Percentiles rank a stretch among this genome's conserved stretches.
Evolutionary conservation across 2,329 filamentous ascomycete species (phyloP).

Genomic region (Thermomyces lanuginosus): DNA sequence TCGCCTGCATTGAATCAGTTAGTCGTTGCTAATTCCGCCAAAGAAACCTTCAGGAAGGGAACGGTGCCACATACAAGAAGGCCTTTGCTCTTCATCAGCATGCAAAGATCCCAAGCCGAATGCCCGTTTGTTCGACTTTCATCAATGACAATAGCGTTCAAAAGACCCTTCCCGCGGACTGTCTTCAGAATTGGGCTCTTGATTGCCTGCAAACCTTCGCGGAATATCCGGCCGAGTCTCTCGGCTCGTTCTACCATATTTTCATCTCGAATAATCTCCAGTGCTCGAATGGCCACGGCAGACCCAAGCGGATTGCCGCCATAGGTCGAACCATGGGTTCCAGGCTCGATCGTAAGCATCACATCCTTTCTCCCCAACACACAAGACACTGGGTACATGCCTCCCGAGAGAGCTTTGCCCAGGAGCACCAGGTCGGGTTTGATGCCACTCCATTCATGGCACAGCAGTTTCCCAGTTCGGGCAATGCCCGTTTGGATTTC

Average conservation of each 20-base stretch:
- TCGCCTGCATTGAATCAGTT: slow-evolving; percentile 45
- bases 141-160: slow-evolving; percentile 94
- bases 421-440: slow-evolving; percentile 90
- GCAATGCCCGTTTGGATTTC: slow-evolving; percentile 98
- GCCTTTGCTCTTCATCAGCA: slow-evolving; percentile 90
- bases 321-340: slow-evolving; percentile 96
- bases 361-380: slow-evolving; percentile 77
- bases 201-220: slow-evolving; percentile 58
- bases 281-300: slow-evolving; percentile 82
- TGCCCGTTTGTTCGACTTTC: slow-evolving; percentile 71
- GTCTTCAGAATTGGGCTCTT: slow-evolving; percentile 54
- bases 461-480: slow-evolving; percentile 83
- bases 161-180: slow-evolving; percentile 78
- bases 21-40: background rate
- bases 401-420: slow-evolving; percentile 93
- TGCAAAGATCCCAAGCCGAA: slow-evolving; percentile 88
- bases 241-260: slow-evolving; percentile 71
- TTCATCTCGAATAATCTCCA: slow-evolving; percentile 89
- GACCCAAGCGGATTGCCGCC: slow-evolving; percentile 92
- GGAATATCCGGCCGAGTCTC: slow-evolving; percentile 64
- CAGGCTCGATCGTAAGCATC: slow-evolving; percentile 91
- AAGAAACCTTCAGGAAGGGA: background rate
- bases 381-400: slow-evolving; percentile 96
- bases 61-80: slow-evolving; percentile 63
- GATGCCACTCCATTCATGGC: slow-evolving; percentile 85